Conservation (phyloP, 805 yeast genomes). For the Metschnikowia peoriensis region DNA sequence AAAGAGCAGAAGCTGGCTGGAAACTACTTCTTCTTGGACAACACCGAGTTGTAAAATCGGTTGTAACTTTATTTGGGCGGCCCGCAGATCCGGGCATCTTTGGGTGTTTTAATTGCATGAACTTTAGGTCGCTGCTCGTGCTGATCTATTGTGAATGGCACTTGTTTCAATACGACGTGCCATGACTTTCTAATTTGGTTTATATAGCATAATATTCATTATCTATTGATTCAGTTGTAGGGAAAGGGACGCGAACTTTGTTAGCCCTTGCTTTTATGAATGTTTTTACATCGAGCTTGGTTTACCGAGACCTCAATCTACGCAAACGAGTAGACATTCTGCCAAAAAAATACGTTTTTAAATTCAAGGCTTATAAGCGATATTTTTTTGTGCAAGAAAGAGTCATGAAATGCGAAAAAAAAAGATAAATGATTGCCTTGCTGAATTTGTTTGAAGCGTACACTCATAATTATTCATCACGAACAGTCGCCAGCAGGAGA, state of each 20-base stretch:
- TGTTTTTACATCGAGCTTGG: too few species aligned
- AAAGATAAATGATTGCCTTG: background rate
- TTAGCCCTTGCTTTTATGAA: too few species aligned
- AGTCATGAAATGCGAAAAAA: too few species aligned
- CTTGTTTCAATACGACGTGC: constrained; percentile 17
- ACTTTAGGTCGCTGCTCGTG: constrained; percentile 14
- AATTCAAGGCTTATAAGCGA: too few species aligned
- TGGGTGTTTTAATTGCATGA: constrained; percentile 19
- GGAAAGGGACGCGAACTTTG: too few species aligned
- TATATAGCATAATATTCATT: constrained; percentile 14
- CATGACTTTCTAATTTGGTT: constrained; percentile 14
- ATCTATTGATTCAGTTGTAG: background rate
- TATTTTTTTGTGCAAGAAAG: too few species aligned
- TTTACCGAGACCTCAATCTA: too few species aligned
- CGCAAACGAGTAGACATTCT: too few species aligned
- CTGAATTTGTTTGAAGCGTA: too few species aligned
- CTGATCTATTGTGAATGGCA: constrained; percentile 17
- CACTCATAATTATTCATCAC: background rate
- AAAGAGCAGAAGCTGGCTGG: constrained; percentile 93
- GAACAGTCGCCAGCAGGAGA: background rate
- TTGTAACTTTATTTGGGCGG: constrained; percentile 9
- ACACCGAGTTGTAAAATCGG: constrained; percentile 35
- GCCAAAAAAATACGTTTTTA: too few species aligned
- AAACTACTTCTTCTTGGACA: constrained; percentile 94
- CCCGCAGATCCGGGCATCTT: constrained; percentile 5